Evolutionary conservation across 495 filamentous ascomycete genomes (phyloP).

Genomic region (Talaromyces wortmannii): DNA sequence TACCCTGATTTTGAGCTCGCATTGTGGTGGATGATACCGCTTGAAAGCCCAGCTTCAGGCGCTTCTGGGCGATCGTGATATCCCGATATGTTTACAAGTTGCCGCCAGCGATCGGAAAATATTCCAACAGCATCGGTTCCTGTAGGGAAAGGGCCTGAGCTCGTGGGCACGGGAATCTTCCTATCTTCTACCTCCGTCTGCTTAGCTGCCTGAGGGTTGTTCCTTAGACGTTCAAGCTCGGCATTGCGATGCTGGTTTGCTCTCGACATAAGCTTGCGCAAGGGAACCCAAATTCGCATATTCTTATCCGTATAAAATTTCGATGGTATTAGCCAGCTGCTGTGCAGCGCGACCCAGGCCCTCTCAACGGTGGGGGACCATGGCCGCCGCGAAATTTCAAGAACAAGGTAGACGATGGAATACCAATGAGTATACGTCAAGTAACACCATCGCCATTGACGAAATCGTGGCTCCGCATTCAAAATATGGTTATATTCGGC

Average conservation of each 20-base stretch:
- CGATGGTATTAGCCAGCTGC: slow-evolving; percentile 34
- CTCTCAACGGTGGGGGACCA: slow-evolving; percentile 44
- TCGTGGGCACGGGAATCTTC: slow-evolving; percentile 20
- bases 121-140: slow-evolving; percentile 11
- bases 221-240: slow-evolving; percentile 30
- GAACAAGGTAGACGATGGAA: slow-evolving; percentile 46
- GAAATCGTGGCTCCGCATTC: slow-evolving; percentile 35
- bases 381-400: slow-evolving; percentile 42
- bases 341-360: slow-evolving; percentile 48
- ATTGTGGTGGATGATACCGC: too few species aligned
- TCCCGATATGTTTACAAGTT: slow-evolving; percentile 12
- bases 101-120: slow-evolving; percentile 31
- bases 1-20: too few species aligned
- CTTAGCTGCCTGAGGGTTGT: slow-evolving; percentile 17
- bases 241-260: slow-evolving; percentile 36
- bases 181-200: slow-evolving; percentile 24
- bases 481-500: slow-evolving; percentile 48
- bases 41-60: background rate
- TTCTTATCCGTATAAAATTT: slow-evolving; percentile 28
- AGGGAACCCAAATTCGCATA: slow-evolving; percentile 43
- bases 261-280: slow-evolving; percentile 44
- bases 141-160: slow-evolving; percentile 19
- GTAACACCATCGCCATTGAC: slow-evolving; percentile 54
- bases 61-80: background rate
- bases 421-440: slow-evolving; percentile 58